A percentile compares a stretch with the other conserved stretches of the same genome.
Evolutionary conservation across 2,329 filamentous ascomycete species (phyloP).

Genomic region (Aureobasidium sp.): DNA sequence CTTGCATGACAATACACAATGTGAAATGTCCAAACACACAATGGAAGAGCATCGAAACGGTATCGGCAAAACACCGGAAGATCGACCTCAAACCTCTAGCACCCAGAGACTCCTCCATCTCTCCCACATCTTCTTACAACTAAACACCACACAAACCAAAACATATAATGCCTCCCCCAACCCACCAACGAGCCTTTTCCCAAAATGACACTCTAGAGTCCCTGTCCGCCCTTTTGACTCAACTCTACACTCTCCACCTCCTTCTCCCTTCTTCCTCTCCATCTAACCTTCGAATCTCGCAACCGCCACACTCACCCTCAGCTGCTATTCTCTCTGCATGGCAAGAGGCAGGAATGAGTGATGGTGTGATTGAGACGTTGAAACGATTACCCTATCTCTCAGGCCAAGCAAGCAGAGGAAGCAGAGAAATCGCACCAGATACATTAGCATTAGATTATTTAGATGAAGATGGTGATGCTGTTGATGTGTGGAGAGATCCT

Average conservation of each 20-base stretch:
- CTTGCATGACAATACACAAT: no score
- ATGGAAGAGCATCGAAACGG: neutral
- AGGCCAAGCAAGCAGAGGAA: neutral
- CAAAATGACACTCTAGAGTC: neutral
- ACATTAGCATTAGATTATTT: neutral
- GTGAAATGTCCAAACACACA: no score
- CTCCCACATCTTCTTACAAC: no score
- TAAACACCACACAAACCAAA: no score
- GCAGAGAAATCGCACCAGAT: neutral
- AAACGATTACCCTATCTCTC: neutral
- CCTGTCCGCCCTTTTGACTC: neutral
- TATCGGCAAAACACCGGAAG: neutral
- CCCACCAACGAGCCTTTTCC: neutral
- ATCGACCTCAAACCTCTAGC: neutral
- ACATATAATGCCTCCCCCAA: no score
- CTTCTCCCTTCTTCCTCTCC: neutral
- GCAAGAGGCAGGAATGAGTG: neutral
- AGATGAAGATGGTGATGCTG: neutral
- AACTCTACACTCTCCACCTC: neutral
- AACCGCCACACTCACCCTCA: neutral
- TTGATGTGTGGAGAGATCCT: neutral
- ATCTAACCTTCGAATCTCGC: neutral
- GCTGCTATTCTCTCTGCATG: neutral
- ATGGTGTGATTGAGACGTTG: neutral
- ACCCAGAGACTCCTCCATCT: no score